A percentile compares a stretch with the other conserved stretches of the same genome.
Conservation (phyloP, 208 protist genomes). For the Balamuthia mandrillaris region DNA sequence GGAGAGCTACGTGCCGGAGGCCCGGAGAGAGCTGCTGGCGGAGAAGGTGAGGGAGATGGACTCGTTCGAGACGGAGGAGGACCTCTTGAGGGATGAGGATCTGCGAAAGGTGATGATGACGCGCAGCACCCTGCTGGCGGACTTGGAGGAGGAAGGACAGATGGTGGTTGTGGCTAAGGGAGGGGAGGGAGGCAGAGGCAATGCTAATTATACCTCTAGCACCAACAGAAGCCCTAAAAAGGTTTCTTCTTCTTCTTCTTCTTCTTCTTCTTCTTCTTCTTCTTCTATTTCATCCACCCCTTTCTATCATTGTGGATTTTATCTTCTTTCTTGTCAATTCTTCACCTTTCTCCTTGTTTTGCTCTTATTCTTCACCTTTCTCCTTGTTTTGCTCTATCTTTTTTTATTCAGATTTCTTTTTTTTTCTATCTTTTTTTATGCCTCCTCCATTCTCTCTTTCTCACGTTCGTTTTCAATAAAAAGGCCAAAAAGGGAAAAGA, state of each 20-base stretch:
- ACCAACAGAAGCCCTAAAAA: too few species aligned
- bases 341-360: too few species aligned
- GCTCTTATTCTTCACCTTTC: background rate
- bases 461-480: background rate
- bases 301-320: too few species aligned
- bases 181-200: background rate
- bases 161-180: background rate
- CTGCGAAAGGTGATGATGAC: too few species aligned
- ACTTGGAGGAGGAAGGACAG: background rate
- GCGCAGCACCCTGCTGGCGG: background rate
- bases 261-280: too few species aligned
- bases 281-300: too few species aligned
- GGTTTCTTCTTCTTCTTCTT: too few species aligned
- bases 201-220: too few species aligned
- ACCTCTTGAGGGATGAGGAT: too few species aligned
- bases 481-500: background rate
- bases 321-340: too few species aligned
- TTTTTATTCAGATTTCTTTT: too few species aligned
- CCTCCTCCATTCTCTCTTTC: background rate
- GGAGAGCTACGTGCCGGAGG: background rate
- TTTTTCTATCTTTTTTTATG: too few species aligned
- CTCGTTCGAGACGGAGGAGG: background rate
- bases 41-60: background rate
- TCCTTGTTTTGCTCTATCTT: background rate
- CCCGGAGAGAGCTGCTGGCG: background rate